A percentile compares a stretch with the other conserved stretches of the same genome.
Conservation (phyloP, 148 eudicot genomes). For the Fagopyrum homotropicum region DNA sequence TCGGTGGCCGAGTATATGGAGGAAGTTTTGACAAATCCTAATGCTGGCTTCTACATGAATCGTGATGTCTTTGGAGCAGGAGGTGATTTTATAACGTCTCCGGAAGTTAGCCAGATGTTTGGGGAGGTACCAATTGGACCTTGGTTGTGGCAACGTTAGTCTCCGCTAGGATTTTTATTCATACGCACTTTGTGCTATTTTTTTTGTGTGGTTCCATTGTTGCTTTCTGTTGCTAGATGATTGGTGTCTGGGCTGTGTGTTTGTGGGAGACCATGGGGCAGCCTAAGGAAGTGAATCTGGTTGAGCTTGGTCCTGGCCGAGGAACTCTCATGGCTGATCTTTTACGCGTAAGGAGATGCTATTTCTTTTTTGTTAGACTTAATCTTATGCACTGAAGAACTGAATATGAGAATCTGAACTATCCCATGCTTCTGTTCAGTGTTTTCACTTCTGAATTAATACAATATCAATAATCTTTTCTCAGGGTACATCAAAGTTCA, state of each 20-base stretch:
- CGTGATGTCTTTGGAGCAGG: constrained; percentile 98
- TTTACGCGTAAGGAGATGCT: constrained; percentile 52
- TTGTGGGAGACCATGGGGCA: constrained; percentile 97
- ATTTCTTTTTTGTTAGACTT: neutral
- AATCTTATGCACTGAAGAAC: neutral
- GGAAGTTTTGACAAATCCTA: constrained; percentile 94
- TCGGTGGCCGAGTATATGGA: constrained; percentile 98
- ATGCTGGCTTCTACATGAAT: constrained; percentile 83
- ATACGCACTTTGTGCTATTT: neutral
- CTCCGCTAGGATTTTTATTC: neutral
- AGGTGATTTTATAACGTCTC: constrained; percentile 96
- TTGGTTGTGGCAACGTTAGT: neutral
- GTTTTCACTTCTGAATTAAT: neutral
- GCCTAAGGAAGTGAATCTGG: constrained; percentile 59
- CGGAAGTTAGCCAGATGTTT: constrained; percentile 99
- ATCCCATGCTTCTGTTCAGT: neutral
- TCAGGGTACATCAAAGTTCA: constrained; percentile 84
- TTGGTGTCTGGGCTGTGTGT: constrained; percentile 95
- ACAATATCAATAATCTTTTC: neutral
- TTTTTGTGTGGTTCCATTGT: neutral
- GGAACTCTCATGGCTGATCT: constrained; percentile 98
- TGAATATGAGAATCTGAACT: neutral
- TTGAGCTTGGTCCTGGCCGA: constrained; percentile 98
- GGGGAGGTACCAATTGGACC: constrained; percentile 63
- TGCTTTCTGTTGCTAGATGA: constrained; percentile 44